Conservation (phyloP, 2,329 filamentous ascomycete species). For the Aspergillus sp. region DNA sequence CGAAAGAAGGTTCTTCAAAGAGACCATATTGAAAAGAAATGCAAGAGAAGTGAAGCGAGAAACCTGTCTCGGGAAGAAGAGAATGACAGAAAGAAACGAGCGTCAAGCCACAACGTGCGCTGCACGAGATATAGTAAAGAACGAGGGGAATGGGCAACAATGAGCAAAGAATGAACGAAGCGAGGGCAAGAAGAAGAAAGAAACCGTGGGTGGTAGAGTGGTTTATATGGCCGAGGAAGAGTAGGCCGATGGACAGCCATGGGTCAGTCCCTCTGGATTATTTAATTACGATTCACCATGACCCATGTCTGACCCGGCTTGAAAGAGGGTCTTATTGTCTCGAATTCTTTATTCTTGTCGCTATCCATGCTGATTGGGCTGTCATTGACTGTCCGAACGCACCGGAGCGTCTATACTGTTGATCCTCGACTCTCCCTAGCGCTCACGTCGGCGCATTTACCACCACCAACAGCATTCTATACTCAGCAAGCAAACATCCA, state of each 20-base stretch:
- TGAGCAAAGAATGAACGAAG: constrained; percentile 5
- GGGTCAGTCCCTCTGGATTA: not conserved
- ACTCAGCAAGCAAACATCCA: no score
- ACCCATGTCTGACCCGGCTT: no score
- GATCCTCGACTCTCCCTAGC: no score
- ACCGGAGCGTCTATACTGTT: no score
- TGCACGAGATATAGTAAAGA: constrained; percentile 20
- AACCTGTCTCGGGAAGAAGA: constrained; percentile 6
- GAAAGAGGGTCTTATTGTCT: no score
- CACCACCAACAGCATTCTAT: no score
- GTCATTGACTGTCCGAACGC: no score
- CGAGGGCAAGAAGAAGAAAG: constrained; percentile 8
- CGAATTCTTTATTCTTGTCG: no score
- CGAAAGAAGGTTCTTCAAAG: constrained; percentile 28
- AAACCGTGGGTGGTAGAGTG: not conserved
- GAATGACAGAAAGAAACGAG: constrained; percentile 6
- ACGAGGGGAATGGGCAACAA: constrained; percentile 3
- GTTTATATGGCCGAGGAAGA: not conserved
- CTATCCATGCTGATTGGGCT: no score
- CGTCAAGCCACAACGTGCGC: constrained; percentile 21
- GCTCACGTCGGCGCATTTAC: no score
- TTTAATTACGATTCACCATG: not conserved
- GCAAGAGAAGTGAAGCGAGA: constrained; percentile 12
- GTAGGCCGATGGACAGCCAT: not conserved
- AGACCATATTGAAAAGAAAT: constrained; percentile 28